phyloP scores from a whole-genome alignment of 495 filamentous ascomycete genomes.

The Terfezia boudieri region DNA sequence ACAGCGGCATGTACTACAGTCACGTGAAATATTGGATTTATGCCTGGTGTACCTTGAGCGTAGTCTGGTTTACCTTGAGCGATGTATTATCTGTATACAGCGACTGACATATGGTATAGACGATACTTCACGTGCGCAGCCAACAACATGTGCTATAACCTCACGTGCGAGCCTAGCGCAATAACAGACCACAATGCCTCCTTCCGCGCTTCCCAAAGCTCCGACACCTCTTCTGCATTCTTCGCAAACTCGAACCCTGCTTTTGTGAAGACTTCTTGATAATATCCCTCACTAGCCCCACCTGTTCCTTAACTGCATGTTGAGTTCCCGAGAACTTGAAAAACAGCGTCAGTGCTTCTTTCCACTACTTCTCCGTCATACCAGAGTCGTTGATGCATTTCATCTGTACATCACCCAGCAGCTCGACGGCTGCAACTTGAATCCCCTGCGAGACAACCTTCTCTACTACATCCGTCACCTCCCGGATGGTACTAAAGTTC shows the following conservation, averaged over 20 bases:
- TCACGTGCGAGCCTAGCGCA: too few species aligned
- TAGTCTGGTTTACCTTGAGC: too few species aligned
- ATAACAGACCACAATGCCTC: constrained; percentile 57
- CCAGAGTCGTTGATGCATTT: constrained; percentile 50
- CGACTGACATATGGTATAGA: too few species aligned
- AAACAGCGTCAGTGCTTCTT: constrained; percentile 57
- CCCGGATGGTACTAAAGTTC: constrained; percentile 48
- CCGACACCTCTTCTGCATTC: constrained; percentile 40
- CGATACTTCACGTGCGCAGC: too few species aligned
- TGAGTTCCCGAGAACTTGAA: constrained; percentile 68
- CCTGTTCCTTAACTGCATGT: constrained; percentile 42
- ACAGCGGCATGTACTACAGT: too few species aligned
- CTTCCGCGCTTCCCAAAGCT: constrained; percentile 56
- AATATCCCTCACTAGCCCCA: constrained; percentile 39
- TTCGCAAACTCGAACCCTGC: constrained; percentile 55
- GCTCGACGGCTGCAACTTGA: constrained; percentile 57
- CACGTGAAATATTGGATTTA: too few species aligned
- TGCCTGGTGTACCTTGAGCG: too few species aligned
- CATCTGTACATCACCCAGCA: constrained; percentile 74
- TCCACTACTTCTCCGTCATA: constrained; percentile 45
- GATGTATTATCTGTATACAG: too few species aligned
- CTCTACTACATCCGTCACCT: constrained; percentile 47
- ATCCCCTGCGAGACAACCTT: constrained; percentile 49
- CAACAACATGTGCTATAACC: too few species aligned
- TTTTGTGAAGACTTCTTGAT: constrained; percentile 30